Evolutionary conservation across 345 rosid species (phyloP).

Genomic region (Noccaea caerulescens): DNA sequence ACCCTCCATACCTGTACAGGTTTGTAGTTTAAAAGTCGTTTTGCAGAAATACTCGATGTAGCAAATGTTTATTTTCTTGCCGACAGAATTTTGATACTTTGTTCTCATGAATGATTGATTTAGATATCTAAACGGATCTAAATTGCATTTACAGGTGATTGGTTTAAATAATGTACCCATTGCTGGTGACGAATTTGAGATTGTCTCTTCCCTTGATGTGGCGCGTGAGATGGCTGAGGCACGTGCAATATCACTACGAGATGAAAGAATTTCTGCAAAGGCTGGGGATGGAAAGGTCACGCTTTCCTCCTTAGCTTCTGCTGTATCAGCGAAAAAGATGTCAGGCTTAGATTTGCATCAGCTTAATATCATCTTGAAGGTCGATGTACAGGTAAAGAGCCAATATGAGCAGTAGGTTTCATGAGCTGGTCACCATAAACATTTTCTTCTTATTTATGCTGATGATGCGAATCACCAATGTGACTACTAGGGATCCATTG

Average conservation of each 20-base stretch:
- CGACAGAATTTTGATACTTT: background rate
- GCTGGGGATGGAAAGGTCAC: constrained; percentile 98
- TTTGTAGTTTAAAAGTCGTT: constrained; percentile 41
- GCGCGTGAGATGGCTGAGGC: constrained; percentile 91
- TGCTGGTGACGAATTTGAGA: constrained; percentile 97
- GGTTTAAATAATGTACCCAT: constrained; percentile 82
- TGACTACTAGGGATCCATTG: constrained; percentile 84
- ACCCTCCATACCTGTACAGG: constrained; percentile 96
- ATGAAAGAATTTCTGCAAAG: constrained; percentile 84
- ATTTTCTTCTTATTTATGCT: constrained; percentile 15
- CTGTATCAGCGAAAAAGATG: constrained; percentile 76
- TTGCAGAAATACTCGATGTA: constrained; percentile 19
- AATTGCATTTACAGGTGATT: constrained; percentile 61
- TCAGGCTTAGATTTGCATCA: constrained; percentile 96
- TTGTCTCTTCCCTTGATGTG: constrained; percentile 73
- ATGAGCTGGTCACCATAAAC: background rate
- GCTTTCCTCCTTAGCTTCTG: constrained; percentile 94
- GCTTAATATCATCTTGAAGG: constrained; percentile 88
- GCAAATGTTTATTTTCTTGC: constrained; percentile 19
- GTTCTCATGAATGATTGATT: constrained; percentile 17
- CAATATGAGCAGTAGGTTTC: constrained; percentile 12
- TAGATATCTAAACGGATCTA: constrained; percentile 14
- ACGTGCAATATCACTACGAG: constrained; percentile 65
- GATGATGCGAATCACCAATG: constrained; percentile 34
- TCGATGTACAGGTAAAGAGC: constrained; percentile 82